These are phyloP conservation scores for Amaranthus cruentus DNA, from an alignment of 148 eudicot genomes.

Conservation along the genomic window DNA sequence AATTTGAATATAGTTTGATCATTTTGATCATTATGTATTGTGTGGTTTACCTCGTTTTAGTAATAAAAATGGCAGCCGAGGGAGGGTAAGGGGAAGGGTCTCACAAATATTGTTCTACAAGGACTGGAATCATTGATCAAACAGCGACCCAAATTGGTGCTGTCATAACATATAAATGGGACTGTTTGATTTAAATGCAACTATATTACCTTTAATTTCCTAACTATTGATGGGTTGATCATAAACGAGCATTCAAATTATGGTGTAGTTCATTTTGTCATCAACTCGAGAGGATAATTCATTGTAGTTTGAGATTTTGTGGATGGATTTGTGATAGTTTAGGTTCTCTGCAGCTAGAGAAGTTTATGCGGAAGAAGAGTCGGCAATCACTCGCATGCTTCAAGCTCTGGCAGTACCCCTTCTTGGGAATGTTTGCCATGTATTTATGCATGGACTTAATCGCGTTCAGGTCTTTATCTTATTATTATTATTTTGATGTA, in stretches of 20 bases:
- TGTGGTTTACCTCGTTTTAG: not conserved
- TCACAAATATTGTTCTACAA: not conserved
- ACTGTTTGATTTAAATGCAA: no score
- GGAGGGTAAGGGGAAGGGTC: no score
- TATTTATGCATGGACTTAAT: constrained; percentile 92
- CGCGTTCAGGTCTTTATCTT: constrained; percentile 53
- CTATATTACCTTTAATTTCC: not conserved
- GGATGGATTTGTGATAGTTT: not conserved
- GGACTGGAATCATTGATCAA: not conserved
- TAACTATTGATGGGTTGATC: not conserved
- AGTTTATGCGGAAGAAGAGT: constrained; percentile 65
- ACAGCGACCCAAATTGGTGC: not conserved
- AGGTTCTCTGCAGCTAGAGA: constrained; percentile 45
- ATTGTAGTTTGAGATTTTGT: not conserved
- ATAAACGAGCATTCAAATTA: no score
- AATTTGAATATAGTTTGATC: not conserved
- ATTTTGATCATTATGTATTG: not conserved
- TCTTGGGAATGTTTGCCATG: constrained; percentile 87
- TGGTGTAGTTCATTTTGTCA: no score
- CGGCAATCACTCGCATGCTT: constrained; percentile 69
- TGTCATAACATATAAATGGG: not conserved
- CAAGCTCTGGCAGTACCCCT: constrained; percentile 89
- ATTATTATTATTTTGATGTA: not conserved
- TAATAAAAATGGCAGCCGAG: no score
- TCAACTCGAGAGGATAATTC: not conserved